Evolutionary conservation across 2,329 filamentous ascomycete genomes (phyloP), one percentile per base, ranked within the genome.

Genomic region (Aspergillus sp.): DNA sequence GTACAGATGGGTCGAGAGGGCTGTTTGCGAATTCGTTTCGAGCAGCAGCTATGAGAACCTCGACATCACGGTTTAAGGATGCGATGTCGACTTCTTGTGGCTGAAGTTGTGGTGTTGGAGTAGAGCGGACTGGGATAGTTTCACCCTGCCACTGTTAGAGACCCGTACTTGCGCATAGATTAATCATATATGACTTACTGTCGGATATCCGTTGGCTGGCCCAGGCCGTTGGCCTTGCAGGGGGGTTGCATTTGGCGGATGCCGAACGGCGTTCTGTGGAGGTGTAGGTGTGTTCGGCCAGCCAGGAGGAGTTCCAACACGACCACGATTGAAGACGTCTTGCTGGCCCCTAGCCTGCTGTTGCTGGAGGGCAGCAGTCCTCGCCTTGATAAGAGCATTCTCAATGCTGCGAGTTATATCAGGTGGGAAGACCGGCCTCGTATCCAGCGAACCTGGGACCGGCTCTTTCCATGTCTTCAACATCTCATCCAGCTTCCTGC

Each of bases 401-500:
- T 99, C 95, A 65, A 99, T 98, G 44, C 91, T 90, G 52, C 89
- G 86, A 44, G 93, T 96, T 58, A 93, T 86, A 57, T 98, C 92
- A 40, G 86, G 83, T 27, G 91, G 86, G 71, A 99, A 99, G 51
- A 99, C 93, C 7, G 95, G 93, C 61, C 91, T 86, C n/a, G 88
- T 88, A 68, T 96, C 93, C 72, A 96, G 86, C 13, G 95, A 96
- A 49, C 93, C 95, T 2, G 93, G 92, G 13, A 98, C 92, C 2
- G 95, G 91, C 69, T 96, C 91, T 76, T 97, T 98, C 95, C 95
- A 99, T 1, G 95, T 99, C 75, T 90, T 92, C 66, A 99, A 82
- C 89, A 99, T 93, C 75, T 96, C 93, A 72, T 98, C 95, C 85
- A 99, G 90, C 75, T 96, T 96, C 65, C 88, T 88, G 63, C 95